Conservation (phyloP, 768 basidiomycete genomes). For the Amanita rubescens region DNA sequence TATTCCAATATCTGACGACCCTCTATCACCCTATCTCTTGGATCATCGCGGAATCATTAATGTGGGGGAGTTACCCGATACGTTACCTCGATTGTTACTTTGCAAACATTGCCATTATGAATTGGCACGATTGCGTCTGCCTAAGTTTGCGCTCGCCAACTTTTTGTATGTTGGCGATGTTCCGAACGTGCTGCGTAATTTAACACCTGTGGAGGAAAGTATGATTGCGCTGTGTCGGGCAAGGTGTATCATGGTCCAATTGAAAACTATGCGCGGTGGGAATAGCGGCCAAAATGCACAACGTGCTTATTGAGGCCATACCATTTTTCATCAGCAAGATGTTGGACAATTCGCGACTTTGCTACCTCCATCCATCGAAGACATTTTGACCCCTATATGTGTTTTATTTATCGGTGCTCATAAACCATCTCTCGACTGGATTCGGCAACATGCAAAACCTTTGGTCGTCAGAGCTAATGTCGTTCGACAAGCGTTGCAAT, state of each 20-base stretch:
- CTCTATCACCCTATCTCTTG: too few relatives aligned
- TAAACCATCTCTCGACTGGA: slow-evolving; percentile 21
- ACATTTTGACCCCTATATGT: slow-evolving; percentile 28
- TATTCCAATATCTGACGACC: too few relatives aligned
- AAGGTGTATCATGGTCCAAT: slow-evolving; percentile 29
- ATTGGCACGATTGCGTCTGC: not conserved
- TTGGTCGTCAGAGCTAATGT: slow-evolving; percentile 23
- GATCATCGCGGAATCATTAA: too few relatives aligned
- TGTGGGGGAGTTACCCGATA: too few relatives aligned
- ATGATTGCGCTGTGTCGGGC: slow-evolving; percentile 31
- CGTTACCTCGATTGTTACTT: too few relatives aligned
- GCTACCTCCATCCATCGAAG: slow-evolving; percentile 29
- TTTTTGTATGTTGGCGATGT: slow-evolving; percentile 21
- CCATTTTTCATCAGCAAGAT: too few relatives aligned
- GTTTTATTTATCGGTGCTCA: slow-evolving; percentile 33
- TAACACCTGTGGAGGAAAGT: slow-evolving; percentile 31
- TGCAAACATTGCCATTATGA: slow-evolving; percentile 21
- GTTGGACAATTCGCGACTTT: slow-evolving; percentile 19
- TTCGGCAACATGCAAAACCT: slow-evolving; percentile 26
- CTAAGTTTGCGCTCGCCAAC: slow-evolving; percentile 25
- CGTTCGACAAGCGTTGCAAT: slow-evolving; percentile 24
- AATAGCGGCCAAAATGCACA: too few relatives aligned
- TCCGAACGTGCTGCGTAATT: slow-evolving; percentile 20
- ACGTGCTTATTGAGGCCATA: slow-evolving; percentile 28
- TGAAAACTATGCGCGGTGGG: slow-evolving; percentile 20